Evolutionary conservation across 768 basidiomycete species (phyloP), one percentile per base, ranked within the genome.

Genomic region (Termitomyces sp.): DNA sequence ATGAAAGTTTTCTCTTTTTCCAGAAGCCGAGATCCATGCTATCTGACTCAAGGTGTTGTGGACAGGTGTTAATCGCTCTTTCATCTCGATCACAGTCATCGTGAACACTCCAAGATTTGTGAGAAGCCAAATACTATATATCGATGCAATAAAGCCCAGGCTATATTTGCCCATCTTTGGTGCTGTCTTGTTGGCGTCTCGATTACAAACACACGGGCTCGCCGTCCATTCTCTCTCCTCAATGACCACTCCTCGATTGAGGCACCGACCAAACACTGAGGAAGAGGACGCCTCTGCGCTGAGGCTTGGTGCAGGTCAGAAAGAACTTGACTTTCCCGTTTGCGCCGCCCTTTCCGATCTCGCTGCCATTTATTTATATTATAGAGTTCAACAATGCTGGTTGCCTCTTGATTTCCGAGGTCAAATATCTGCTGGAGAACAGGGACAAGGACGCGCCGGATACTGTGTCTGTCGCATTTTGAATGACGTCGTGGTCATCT

Each of bases 381-480:
- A 16, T 61, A 92, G 93, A 92, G 68, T 95, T 95, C 75, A 92
- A 92, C 75, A 92, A 93, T 62, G 90, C 90, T 5, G 92, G 90
- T 78, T 93, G 90, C 71, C 71, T 96, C 67, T 81, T 94, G 65
- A 93, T 95, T 59, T 93, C 92, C 1, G 94, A 96, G 68, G 94
- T 95, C 69, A 92, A 92, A 68, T 90, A 94, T 69, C 75, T 96
- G 49, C 77, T 96, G 29, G 91, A 93, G 72, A 89, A 90, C 75
- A 77, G 90, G 63, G 87, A 92, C 72, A 90, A 92, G 71, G 88
- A 90, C 65, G 88, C 89, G 2, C 92, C 92, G 8, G 91, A 92
- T 66, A 93, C 91, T 56, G 83, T 86, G 93, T 93, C 67, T 59
- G 87, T 76, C 13, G 33, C 7, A 36, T 59, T 29, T 47, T 10